Evolutionary conservation across 2,329 filamentous ascomycete species (phyloP), one percentile per base, ranked within the genome.

Genomic region (Calonectria hongkongensis): DNA sequence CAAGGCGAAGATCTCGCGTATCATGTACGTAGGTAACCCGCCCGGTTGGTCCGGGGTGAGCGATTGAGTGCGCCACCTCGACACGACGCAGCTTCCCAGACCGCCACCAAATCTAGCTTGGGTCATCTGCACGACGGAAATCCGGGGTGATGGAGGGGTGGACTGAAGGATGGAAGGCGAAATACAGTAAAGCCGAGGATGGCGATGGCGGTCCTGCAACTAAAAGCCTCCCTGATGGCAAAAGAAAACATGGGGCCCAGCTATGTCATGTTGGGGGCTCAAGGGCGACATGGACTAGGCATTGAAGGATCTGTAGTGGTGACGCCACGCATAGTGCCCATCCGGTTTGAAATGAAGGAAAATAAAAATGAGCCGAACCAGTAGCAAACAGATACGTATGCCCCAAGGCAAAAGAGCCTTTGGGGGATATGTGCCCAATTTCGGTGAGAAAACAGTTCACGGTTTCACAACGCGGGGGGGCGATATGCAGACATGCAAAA

Each of bases 101-200:
- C 73, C 62, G 71, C 73, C 73, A 68, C 73, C 67, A 65, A 58
- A 68, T 68, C 67, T 73, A 62, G 56, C 64, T 48, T 73, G 58
- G 33, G 47, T 16, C 64, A 68, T 74, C 73, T 74, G 73, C 73
- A 74, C 68, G 67, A 71, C 36, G 66, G 56, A 73, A 73, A 75
- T 75, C 72, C 72, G 73, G 73, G 73, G 73, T 67, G 65, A 75
- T 71, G 73, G 73, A 73, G 73, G 69, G 56, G 68, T 66, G 51
- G 47, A 41, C 43, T 68, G 68, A 51, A 48, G 56, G 71, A 71
- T 58, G 68, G 69, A 41, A 62, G 67, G 54, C 63, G 56, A 50
- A 41, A 43, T 33, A 54, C 50, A 36, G 36, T 6, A 66, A 43
- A 73, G 71, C 73, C 71, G 73, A 73, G 73, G 71, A 73, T 70